Evolutionary conservation across 495 filamentous ascomycete genomes (phyloP).

Genomic region (Neurospora sp.): DNA sequence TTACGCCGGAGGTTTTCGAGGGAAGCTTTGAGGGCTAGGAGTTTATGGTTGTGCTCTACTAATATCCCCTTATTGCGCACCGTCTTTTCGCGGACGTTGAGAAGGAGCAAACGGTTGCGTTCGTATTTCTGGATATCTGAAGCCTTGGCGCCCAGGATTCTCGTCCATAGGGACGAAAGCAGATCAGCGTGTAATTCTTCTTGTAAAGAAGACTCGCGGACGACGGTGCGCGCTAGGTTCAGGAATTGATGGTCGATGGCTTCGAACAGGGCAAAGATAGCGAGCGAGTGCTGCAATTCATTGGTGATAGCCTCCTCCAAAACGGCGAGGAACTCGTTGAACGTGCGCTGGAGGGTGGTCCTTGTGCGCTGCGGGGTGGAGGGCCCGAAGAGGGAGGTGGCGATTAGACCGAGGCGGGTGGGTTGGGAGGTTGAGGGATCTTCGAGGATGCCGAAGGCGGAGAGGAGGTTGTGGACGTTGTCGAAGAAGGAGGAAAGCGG

Average conservation of each 20-base stretch:
- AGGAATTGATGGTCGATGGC: constrained; percentile 79
- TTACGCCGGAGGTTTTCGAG: constrained; percentile 69
- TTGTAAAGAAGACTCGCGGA: constrained; percentile 69
- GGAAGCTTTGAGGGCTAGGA: constrained; percentile 68
- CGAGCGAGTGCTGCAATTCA: constrained; percentile 65
- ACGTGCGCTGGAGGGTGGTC: constrained; percentile 70
- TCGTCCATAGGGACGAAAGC: constrained; percentile 75
- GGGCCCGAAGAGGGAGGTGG: constrained; percentile 66
- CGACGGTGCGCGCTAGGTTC: constrained; percentile 77
- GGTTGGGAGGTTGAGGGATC: constrained; percentile 45
- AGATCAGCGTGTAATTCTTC: constrained; percentile 70
- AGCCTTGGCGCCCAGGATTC: constrained; percentile 64
- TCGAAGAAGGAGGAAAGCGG: constrained; percentile 57
- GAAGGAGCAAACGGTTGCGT: constrained; percentile 66
- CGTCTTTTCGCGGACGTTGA: constrained; percentile 67
- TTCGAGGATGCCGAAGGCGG: constrained; percentile 59
- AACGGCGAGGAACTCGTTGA: constrained; percentile 76
- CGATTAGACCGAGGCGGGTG: constrained; percentile 54
- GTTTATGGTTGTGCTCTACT: constrained; percentile 70
- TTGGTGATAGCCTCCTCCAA: constrained; percentile 80
- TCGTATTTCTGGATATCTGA: constrained; percentile 73
- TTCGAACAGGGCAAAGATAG: constrained; percentile 76
- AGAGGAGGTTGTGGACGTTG: constrained; percentile 71
- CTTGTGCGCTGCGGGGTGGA: constrained; percentile 70
- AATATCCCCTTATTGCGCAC: constrained; percentile 77